These are phyloP conservation scores for Clarireedia paspali DNA, from an alignment of 2,329 filamentous ascomycete species.

Conservation along the genomic window DNA sequence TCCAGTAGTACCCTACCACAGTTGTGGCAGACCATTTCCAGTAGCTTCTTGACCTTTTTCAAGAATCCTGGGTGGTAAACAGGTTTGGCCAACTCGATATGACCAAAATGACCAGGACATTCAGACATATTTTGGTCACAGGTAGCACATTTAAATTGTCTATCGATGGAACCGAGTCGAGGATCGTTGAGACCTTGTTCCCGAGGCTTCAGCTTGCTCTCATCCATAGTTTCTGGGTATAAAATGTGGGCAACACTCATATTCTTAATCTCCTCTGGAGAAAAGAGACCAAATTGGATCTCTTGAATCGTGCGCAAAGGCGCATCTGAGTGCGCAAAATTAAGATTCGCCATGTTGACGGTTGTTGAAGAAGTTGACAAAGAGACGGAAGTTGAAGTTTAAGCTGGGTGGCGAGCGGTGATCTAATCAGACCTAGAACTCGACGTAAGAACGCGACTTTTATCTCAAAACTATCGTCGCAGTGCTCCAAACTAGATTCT, in stretches of 20 bases:
- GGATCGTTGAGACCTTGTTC: slow-evolving; percentile 92
- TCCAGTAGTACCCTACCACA: slow-evolving; percentile 97
- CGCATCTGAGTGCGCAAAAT: slow-evolving; percentile 86
- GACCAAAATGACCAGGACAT: slow-evolving; percentile 96
- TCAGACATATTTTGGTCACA: slow-evolving; percentile 94
- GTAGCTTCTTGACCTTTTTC: slow-evolving; percentile 97
- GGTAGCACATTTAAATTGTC: slow-evolving; percentile 90
- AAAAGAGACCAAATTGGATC: slow-evolving; percentile 97
- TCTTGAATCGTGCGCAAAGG: slow-evolving; percentile 96
- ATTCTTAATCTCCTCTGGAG: slow-evolving; percentile 97
- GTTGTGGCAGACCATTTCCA: slow-evolving; percentile 98
- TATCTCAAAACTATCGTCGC: slow-evolving; percentile 9
- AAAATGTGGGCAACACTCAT: slow-evolving; percentile 96
- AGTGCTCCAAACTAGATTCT: slow-evolving; percentile 4
- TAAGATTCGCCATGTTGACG: slow-evolving; percentile 78
- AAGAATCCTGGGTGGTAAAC: slow-evolving; percentile 95
- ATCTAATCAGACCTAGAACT: slow-evolving; percentile 13
- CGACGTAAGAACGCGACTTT: slow-evolving; percentile 21
- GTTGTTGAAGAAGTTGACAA: slow-evolving; percentile 11
- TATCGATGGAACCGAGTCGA: slow-evolving; percentile 90
- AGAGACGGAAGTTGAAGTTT: slow-evolving; percentile 3
- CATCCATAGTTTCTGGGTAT: slow-evolving; percentile 99
- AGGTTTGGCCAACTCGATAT: slow-evolving; percentile 94
- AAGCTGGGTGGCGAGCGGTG: slow-evolving; percentile 9
- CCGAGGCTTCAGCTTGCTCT: slow-evolving; percentile 82